Percentiles rank a stretch among this genome's conserved stretches.
These are phyloP conservation scores for Inga oerstediana DNA, from an alignment of 306 rosid genomes.

Conservation along the genomic window DNA sequence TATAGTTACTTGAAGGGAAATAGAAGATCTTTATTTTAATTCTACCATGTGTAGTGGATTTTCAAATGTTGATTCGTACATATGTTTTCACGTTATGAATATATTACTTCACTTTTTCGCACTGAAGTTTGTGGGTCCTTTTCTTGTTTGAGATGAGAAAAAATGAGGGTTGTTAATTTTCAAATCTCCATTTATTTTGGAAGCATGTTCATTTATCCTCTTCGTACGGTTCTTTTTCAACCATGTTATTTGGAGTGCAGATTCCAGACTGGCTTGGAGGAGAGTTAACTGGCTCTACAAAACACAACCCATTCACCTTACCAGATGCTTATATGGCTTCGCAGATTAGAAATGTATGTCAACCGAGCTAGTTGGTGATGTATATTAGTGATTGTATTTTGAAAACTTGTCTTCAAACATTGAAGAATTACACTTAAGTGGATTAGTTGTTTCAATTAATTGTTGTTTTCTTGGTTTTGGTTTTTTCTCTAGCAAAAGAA, in stretches of 20 bases:
- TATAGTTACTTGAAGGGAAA: slow-evolving; percentile 8
- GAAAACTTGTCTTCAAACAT: slow-evolving; percentile 23
- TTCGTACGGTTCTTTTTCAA: slow-evolving; percentile 18
- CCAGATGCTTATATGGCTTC: slow-evolving; percentile 78
- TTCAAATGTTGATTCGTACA: neutral
- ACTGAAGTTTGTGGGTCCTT: neutral
- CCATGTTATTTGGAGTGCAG: slow-evolving; percentile 50
- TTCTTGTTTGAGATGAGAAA: neutral
- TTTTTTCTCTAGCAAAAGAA: slow-evolving; percentile 61
- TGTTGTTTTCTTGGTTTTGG: slow-evolving; percentile 17
- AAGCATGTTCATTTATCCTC: slow-evolving; percentile 4
- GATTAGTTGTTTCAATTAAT: slow-evolving; percentile 26
- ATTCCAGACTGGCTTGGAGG: slow-evolving; percentile 85
- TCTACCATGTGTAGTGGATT: slow-evolving; percentile 11
- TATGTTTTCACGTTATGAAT: slow-evolving; percentile 2
- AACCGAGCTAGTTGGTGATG: slow-evolving; percentile 20
- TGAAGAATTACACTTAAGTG: slow-evolving; percentile 3
- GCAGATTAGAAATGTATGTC: slow-evolving; percentile 77
- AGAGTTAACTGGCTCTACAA: slow-evolving; percentile 68
- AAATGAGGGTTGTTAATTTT: neutral
- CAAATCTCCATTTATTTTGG: neutral
- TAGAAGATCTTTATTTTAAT: neutral
- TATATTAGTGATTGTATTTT: slow-evolving; percentile 24
- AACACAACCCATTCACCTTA: slow-evolving; percentile 82
- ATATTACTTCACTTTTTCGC: neutral